phyloP scores from a whole-genome alignment of 129 eudicot genomes.

The Rutidosis leptorrhynchoides region DNA sequence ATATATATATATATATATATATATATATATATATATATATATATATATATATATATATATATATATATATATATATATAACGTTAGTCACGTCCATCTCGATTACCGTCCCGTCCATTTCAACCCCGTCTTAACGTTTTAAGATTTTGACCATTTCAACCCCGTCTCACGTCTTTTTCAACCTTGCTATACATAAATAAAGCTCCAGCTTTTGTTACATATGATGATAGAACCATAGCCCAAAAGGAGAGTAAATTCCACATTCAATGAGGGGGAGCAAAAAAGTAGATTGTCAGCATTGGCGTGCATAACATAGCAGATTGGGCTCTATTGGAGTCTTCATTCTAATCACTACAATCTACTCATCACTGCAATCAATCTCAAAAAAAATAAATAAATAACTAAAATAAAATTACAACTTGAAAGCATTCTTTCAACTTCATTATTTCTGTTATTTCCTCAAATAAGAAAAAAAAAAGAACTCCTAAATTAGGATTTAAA shows the following conservation, averaged over 20 bases:
- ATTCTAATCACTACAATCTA: slow-evolving; percentile 44
- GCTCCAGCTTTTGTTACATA: not conserved
- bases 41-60: no score
- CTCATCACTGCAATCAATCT: slow-evolving; percentile 20
- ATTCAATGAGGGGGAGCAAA: slow-evolving; percentile 34
- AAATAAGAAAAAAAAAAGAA: not conserved
- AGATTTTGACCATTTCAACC: no score
- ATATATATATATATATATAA: no score
- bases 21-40: no score
- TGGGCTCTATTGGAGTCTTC: slow-evolving; percentile 40
- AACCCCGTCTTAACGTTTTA: no score
- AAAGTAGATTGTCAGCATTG: slow-evolving; percentile 62
- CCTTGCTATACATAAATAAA: no score
- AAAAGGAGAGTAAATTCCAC: slow-evolving; percentile 25
- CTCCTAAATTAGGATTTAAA: slow-evolving; percentile 25
- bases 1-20: no score
- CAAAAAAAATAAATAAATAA: slow-evolving; percentile 21
- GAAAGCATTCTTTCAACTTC: slow-evolving; percentile 27
- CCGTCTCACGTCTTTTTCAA: no score
- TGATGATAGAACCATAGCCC: not conserved
- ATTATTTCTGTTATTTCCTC: not conserved
- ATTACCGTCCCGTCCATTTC: no score
- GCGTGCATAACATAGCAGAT: slow-evolving; percentile 70
- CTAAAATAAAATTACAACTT: slow-evolving; percentile 23
- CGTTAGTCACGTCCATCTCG: no score